A percentile compares a stretch with the other conserved stretches of the same genome.
phyloP scores from a whole-genome alignment of 306 rosid species.

The Quillaja saponaria region DNA sequence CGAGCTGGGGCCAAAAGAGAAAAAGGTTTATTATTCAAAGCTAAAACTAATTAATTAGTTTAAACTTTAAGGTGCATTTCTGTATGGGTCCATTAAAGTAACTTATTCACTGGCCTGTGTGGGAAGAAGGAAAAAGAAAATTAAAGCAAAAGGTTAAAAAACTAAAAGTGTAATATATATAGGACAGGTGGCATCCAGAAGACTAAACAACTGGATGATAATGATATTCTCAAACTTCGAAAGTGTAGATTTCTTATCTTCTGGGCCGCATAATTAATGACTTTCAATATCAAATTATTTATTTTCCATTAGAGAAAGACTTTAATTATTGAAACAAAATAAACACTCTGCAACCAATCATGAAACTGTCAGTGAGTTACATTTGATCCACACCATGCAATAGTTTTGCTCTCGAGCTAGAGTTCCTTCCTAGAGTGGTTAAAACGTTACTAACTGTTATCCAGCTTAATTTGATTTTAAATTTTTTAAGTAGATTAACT shows the following conservation, averaged over 20 bases:
- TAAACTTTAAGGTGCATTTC: too few relatives aligned
- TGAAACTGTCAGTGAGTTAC: too few relatives aligned
- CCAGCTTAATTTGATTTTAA: too few relatives aligned
- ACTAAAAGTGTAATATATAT: conserved; percentile 33
- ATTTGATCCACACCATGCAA: too few relatives aligned
- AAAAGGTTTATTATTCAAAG: too few relatives aligned
- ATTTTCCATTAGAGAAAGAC: conserved; percentile 34
- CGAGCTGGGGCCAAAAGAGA: too few relatives aligned
- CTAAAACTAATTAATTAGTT: too few relatives aligned
- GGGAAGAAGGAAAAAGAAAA: conserved; percentile 28
- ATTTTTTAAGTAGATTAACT: too few relatives aligned
- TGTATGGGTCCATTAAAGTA: too few relatives aligned
- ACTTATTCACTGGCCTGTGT: conserved; percentile 28
- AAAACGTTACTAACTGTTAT: too few relatives aligned
- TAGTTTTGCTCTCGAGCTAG: too few relatives aligned
- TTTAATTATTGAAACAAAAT: conserved; percentile 30
- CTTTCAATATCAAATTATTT: conserved; percentile 29
- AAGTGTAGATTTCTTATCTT: conserved; percentile 35
- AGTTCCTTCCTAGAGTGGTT: too few relatives aligned
- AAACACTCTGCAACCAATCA: conserved; percentile 35
- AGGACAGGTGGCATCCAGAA: conserved; percentile 44
- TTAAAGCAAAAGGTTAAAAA: conserved; percentile 38
- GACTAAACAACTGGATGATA: conserved; percentile 52
- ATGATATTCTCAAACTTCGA: conserved; percentile 52
- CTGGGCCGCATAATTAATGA: conserved; percentile 38